Evolutionary conservation across 1,284 basidiomycete species (phyloP), one percentile per base, ranked within the genome.

Genomic region (Apiotrichum brassicae): DNA sequence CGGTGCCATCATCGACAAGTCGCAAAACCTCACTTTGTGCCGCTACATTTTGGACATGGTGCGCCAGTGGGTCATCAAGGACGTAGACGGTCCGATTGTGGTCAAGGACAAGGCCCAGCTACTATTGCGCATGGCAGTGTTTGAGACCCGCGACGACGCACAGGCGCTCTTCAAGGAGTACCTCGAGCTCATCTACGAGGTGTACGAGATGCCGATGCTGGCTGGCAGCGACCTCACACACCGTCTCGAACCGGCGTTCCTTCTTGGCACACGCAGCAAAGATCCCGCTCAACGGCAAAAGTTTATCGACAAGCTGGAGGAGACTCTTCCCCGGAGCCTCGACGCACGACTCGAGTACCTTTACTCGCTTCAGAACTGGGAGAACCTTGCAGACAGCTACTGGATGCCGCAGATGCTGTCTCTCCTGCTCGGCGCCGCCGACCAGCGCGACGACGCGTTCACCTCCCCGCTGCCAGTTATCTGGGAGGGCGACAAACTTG

Each of bases 51-150:
- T 99, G 20, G 85, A 91, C 48, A 82, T 94, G 56, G 82, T 89
- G 53, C 82, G 87, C 46, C 85, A 86, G 41, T 98, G 95, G 94
- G 83, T 87, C 39, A 81, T 83, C 62, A 84, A 84, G 46, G 90
- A 93, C 50, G 76, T 82, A 1, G 88, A 87, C 65, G 64, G 63
- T 2, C 57, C 68, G 4, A 91, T 93, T 2, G 90, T 87, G 0
- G 86, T 91, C 79, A 97, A 97, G 74, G 97, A 99, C 74, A 98
- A 97, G 72, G 87, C 93, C 1, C 84, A 80, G 26, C 76, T 98
- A 30, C 71, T 98, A 54, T 82, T 89, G 66, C 92, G 91, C 71
- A 97, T 99, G 91, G 81, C 82, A 25, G 78, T 81, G 18, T 95
- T 88, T 67, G 94, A 98, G 74, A 79, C 79, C 35, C 83, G 87